A percentile compares a stretch with the other conserved stretches of the same genome.
Conservation (phyloP, 2,329 filamentous ascomycete species). For the Neonectria ditissima region DNA sequence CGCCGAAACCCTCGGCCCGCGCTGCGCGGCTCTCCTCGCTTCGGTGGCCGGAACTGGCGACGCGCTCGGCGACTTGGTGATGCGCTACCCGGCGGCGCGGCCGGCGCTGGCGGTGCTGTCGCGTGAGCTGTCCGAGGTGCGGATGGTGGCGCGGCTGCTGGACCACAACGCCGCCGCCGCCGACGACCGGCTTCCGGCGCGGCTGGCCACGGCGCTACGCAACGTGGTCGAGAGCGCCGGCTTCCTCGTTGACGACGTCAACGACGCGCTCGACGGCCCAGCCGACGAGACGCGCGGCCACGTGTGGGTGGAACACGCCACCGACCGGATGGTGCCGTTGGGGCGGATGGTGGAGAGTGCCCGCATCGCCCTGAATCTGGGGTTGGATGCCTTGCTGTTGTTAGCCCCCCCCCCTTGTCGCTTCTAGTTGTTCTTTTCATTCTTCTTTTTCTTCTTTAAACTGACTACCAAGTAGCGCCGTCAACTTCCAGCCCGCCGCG, state of each 20-base stretch:
- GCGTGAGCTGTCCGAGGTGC: conserved; percentile 45
- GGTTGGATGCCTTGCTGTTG: conserved; percentile 39
- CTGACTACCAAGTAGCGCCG: conserved; percentile 13
- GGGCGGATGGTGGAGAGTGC: conserved; percentile 34
- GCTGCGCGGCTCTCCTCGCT: conserved; percentile 39
- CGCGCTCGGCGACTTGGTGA: conserved; percentile 41
- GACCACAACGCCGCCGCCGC: conserved; percentile 39
- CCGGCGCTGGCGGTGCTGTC: conserved; percentile 40
- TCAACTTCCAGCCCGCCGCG: conserved; percentile 39
- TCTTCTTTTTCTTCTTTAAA: too few relatives aligned
- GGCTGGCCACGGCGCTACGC: conserved; percentile 30
- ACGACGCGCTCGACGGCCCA: conserved; percentile 36
- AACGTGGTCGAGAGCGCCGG: conserved; percentile 36
- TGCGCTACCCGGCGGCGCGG: conserved; percentile 40
- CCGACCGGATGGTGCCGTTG: conserved; percentile 38
- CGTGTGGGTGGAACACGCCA: conserved; percentile 40
- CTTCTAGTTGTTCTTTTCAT: too few relatives aligned
- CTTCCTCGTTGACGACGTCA: conserved; percentile 37
- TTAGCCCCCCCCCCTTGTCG: conserved; percentile 14
- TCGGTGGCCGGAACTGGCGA: conserved; percentile 35
- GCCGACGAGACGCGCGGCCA: conserved; percentile 28
- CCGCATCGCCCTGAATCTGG: conserved; percentile 42
- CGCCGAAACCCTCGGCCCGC: conserved; percentile 25
- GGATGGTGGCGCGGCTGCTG: conserved; percentile 43
- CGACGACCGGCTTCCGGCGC: conserved; percentile 30